Evolutionary conservation across 2,329 filamentous ascomycete genomes (phyloP).

Genomic region (Cladosporium phlei): DNA sequence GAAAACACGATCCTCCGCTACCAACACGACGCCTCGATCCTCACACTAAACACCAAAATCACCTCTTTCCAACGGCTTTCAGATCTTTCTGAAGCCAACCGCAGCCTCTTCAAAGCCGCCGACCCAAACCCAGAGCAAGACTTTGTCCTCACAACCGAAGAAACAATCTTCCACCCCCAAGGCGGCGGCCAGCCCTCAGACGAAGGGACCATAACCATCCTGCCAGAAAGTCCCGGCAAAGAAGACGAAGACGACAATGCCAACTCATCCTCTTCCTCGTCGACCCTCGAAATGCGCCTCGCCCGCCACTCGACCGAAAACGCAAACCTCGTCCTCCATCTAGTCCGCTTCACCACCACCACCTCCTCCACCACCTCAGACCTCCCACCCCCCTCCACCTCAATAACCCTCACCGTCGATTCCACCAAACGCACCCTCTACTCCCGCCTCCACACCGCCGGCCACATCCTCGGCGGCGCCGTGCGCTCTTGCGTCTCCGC

Average conservation of each 20-base stretch:
- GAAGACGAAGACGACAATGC: too few species aligned
- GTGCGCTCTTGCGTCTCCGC: constrained; percentile 55
- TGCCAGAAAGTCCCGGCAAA: too few species aligned
- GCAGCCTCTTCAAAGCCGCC: constrained; percentile 12
- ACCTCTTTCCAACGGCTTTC: not conserved
- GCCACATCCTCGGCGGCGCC: constrained; percentile 66
- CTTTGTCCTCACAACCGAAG: constrained; percentile 39
- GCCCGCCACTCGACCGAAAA: constrained; percentile 53
- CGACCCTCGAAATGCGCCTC: constrained; percentile 49
- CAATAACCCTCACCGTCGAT: constrained; percentile 57
- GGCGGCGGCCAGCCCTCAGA: constrained; percentile 71
- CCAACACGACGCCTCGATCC: not conserved
- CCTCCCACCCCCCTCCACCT: constrained; percentile 40
- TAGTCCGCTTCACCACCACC: constrained; percentile 50
- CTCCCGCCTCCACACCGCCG: constrained; percentile 68
- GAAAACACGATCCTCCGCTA: not conserved
- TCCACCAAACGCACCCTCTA: constrained; percentile 56
- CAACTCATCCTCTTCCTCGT: not conserved
- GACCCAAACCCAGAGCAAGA: constrained; percentile 15
- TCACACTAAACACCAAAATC: not conserved
- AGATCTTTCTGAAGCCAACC: not conserved
- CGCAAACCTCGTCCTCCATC: constrained; percentile 59
- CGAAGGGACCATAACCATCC: constrained; percentile 51
- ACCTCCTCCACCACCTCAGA: constrained; percentile 35
- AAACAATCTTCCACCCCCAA: constrained; percentile 72